Conservation (phyloP, 2,329 filamentous ascomycete species). For the Bimuria novae-zelandiae region DNA sequence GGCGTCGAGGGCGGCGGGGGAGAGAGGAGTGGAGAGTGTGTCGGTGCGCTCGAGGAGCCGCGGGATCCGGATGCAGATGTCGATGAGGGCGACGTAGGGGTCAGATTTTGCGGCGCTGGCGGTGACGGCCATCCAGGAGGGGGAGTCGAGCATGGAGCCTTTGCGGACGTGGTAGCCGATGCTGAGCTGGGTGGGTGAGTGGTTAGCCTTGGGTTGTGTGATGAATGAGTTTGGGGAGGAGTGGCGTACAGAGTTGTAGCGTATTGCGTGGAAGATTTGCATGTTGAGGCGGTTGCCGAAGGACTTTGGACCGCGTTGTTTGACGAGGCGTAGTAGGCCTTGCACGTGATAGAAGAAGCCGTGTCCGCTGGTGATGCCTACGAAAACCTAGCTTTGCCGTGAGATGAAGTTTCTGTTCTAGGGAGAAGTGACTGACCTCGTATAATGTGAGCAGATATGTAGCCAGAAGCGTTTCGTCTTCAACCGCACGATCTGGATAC, state of each 20-base stretch:
- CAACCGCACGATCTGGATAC: slow-evolving; percentile 28
- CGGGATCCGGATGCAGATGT: slow-evolving; percentile 41
- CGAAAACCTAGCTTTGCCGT: slow-evolving; percentile 33
- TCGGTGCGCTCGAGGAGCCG: slow-evolving; percentile 43
- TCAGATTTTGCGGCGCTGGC: slow-evolving; percentile 35
- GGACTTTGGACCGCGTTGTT: slow-evolving; percentile 37
- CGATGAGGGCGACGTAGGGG: slow-evolving; percentile 39
- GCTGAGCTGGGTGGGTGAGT: slow-evolving; percentile 29
- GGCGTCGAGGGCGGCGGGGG: slow-evolving; percentile 24
- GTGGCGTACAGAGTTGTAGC: slow-evolving; percentile 39
- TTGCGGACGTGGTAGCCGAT: slow-evolving; percentile 43
- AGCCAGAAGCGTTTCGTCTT: slow-evolving; percentile 42
- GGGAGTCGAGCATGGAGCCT: slow-evolving; percentile 39
- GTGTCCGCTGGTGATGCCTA: slow-evolving; percentile 38
- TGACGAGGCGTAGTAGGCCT: slow-evolving; percentile 39
- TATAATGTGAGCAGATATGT: slow-evolving; percentile 43
- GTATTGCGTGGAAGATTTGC: slow-evolving; percentile 42
- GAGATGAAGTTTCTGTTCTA: background rate
- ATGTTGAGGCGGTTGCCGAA: slow-evolving; percentile 36
- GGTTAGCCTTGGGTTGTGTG: slow-evolving; percentile 7
- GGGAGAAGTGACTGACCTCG: slow-evolving; percentile 24
- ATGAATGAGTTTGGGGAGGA: background rate
- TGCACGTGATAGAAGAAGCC: slow-evolving; percentile 46
- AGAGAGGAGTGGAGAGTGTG: slow-evolving; percentile 14
- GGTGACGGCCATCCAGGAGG: slow-evolving; percentile 41